Conservation (phyloP, 2,329 filamentous ascomycete species). For the Monosporascus sp. region DNA sequence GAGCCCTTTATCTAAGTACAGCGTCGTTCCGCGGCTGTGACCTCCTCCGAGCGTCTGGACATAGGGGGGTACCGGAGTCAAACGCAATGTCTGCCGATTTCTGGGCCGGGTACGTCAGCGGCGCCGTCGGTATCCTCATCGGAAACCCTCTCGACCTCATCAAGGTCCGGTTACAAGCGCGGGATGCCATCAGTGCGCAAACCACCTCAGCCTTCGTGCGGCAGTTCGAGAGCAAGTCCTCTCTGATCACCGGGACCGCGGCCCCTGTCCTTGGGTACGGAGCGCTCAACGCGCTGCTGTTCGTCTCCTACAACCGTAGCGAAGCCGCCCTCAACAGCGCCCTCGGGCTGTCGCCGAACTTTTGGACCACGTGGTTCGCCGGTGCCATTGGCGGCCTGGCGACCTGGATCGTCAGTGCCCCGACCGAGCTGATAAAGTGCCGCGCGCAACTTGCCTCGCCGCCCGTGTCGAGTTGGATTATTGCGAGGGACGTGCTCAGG, state of each 20-base stretch:
- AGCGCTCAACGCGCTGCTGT: conserved; percentile 83
- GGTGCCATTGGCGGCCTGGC: conserved; percentile 78
- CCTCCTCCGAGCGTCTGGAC: not conserved
- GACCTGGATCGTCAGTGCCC: conserved; percentile 79
- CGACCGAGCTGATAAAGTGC: conserved; percentile 89
- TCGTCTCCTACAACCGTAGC: conserved; percentile 86
- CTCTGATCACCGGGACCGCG: conserved; percentile 61
- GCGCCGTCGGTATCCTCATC: conserved; percentile 78
- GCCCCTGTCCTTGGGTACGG: conserved; percentile 88
- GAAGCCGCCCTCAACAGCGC: conserved; percentile 52
- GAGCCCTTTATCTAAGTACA: too few species aligned
- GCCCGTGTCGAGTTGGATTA: conserved; percentile 53
- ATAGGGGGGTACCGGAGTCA: not conserved
- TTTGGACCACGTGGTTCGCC: conserved; percentile 69
- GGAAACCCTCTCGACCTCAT: conserved; percentile 77
- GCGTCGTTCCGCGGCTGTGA: too few species aligned
- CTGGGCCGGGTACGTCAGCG: conserved; percentile 87
- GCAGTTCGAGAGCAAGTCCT: conserved; percentile 31
- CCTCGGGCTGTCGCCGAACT: conserved; percentile 35
- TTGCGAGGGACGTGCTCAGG: conserved; percentile 57
- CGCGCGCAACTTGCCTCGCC: conserved; percentile 62
- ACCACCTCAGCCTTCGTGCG: conserved; percentile 18
- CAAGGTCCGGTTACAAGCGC: conserved; percentile 71
- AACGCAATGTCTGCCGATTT: conserved; percentile 76
- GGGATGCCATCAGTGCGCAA: conserved; percentile 22